Percentiles rank a stretch among this genome's conserved stretches.
These are phyloP conservation scores for Globisporangium canariense DNA, from an alignment of 352 stramenopile species.

Conservation along the genomic window DNA sequence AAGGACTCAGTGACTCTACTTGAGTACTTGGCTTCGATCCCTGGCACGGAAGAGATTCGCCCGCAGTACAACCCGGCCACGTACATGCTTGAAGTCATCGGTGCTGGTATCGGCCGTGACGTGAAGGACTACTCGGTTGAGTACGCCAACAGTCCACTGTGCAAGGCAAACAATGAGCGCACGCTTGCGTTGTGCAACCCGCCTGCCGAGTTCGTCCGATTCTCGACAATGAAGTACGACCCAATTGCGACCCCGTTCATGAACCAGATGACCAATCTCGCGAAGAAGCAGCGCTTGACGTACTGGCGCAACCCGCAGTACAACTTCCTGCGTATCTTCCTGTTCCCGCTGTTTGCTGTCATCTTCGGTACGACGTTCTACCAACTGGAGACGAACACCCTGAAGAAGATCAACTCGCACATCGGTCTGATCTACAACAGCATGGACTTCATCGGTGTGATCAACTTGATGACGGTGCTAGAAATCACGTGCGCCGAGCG, in stretches of 20 bases:
- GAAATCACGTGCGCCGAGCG: conserved; percentile 53
- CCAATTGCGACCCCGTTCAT: conserved; percentile 43
- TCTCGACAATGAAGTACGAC: conserved; percentile 45
- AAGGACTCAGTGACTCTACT: conserved; percentile 64
- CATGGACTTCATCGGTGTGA: conserved; percentile 61
- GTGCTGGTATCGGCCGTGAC: conserved; percentile 30
- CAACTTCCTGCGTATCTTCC: conserved; percentile 62
- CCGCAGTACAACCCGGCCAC: conserved; percentile 80
- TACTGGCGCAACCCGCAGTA: conserved; percentile 63
- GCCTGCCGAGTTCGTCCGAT: conserved; percentile 9
- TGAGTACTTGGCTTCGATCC: conserved; percentile 81
- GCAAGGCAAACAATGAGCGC: conserved; percentile 26
- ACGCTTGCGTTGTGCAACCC: conserved; percentile 32
- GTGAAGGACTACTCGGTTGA: conserved; percentile 37
- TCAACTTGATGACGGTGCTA: conserved; percentile 59
- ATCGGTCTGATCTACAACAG: conserved; percentile 73
- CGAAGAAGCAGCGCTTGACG: conserved; percentile 35
- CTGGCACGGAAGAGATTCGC: conserved; percentile 52
- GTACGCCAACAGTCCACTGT: conserved; percentile 43
- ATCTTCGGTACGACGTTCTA: conserved; percentile 75
- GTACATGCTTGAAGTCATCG: conserved; percentile 79
- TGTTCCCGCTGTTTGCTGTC: conserved; percentile 49
- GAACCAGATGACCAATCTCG: conserved; percentile 27
- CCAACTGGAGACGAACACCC: conserved; percentile 37
- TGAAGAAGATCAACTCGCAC: conserved; percentile 61